Conservation (phyloP, 1,139 yeast genomes). For the Hansenula lynferdii region DNA sequence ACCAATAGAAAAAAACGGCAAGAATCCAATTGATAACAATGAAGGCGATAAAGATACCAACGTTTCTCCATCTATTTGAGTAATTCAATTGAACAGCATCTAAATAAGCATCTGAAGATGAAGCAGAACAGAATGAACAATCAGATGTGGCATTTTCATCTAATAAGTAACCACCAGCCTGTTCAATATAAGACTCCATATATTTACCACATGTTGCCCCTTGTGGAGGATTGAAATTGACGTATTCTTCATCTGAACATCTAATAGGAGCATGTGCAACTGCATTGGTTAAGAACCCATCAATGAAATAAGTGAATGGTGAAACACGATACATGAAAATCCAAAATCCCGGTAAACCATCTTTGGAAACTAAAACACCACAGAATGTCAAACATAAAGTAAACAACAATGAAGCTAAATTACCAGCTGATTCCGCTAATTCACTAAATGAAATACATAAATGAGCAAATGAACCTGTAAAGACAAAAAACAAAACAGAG, state of each 20-base stretch:
- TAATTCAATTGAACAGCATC: conserved; percentile 35
- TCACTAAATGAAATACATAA: conserved; percentile 58
- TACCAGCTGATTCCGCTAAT: conserved; percentile 71
- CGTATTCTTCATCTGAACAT: conserved; percentile 45
- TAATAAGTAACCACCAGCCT: conserved; percentile 52
- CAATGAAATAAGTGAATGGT: conserved; percentile 58
- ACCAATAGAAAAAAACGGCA: conserved; percentile 60
- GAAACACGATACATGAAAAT: conserved; percentile 57
- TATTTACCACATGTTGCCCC: conserved; percentile 50
- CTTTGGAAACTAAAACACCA: conserved; percentile 70
- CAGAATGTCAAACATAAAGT: conserved; percentile 71
- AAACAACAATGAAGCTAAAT: conserved; percentile 56
- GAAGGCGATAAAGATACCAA: conserved; percentile 40
- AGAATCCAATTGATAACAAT: conserved; percentile 48
- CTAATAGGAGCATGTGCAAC: conserved; percentile 44
- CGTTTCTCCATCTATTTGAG: conserved; percentile 61
- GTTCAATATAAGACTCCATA: conserved; percentile 38
- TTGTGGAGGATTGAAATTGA: conserved; percentile 40
- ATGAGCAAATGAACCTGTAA: conserved; percentile 61
- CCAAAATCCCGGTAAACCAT: conserved; percentile 59
- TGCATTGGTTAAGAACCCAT: conserved; percentile 46
- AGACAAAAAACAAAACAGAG: conserved; percentile 51
- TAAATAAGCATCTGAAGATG: conserved; percentile 48
- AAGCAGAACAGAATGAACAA: conserved; percentile 49
- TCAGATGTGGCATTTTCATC: conserved; percentile 37